Evolutionary conservation across 345 rosid species (phyloP).

Genomic region (Raphanus sativus): DNA sequence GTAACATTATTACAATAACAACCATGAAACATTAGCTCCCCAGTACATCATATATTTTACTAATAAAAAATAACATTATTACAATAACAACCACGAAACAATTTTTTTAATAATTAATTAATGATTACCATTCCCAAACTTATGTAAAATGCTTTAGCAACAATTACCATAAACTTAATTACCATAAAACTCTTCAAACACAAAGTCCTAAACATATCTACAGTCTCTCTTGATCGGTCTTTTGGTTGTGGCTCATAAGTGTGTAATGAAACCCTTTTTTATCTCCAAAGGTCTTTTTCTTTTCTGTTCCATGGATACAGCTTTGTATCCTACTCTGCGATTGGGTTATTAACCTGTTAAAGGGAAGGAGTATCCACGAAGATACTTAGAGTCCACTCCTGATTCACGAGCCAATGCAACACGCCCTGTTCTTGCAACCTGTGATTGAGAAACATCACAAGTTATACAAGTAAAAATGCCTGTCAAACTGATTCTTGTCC

Average conservation of each 20-base stretch:
- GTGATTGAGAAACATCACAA: not conserved
- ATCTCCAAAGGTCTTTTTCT: constrained; percentile 21
- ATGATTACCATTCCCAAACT: too few species aligned
- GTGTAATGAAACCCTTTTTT: constrained; percentile 11
- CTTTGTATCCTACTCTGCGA: constrained; percentile 1
- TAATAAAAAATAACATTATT: too few species aligned
- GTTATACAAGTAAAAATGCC: not conserved
- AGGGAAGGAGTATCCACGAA: constrained; percentile 86
- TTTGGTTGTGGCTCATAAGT: not conserved
- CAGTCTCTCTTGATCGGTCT: not conserved
- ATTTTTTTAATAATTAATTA: too few species aligned
- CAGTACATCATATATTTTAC: too few species aligned
- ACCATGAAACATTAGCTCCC: too few species aligned
- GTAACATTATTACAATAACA: too few species aligned
- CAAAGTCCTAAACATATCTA: not conserved
- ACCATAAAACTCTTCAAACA: not conserved
- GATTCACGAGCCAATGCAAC: constrained; percentile 86
- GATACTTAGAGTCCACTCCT: constrained; percentile 82
- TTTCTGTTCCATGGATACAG: constrained; percentile 11
- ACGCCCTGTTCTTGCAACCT: constrained; percentile 96
- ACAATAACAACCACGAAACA: too few species aligned
- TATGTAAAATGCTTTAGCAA: too few species aligned
- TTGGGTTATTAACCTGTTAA: constrained; percentile 27
- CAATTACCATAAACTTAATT: too few species aligned
- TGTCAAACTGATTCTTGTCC: constrained; percentile 5